Base-by-base conservation (phyloP, 768 basidiomycete species). In the Rhodotorula sphaerocarpa region DNA sequence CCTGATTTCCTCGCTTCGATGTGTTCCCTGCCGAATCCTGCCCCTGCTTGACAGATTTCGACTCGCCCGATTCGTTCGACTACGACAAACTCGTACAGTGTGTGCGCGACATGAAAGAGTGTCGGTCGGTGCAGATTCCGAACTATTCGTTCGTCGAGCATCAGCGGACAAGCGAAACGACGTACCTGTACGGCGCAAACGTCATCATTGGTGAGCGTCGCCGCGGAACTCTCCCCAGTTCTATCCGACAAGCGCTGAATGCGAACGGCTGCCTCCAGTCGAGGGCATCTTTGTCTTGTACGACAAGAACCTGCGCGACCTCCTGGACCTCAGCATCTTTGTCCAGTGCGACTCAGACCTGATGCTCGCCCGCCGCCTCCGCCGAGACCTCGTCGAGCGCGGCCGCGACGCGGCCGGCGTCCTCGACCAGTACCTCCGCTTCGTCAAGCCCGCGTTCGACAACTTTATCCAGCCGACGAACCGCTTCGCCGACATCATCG, bases 271-370 rank as follows among this genome's bases (percentile, higher is more conserved):
- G 10, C 36, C 36, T 39, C 34, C 55, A 86, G 85, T 87, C 39
- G 93, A 96, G 73, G 93, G 93, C 11, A 93, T 97, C 60, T 85
- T 96, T 82, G 82, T 88, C 6, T 76, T 97, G 44, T 84, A 87
- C 53, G 89, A 95, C 70, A 82, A 88, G 14, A 78, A 75, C 23
- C 75, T 96, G 47, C 80, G 93, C 57, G 81, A 80, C 9, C 75
- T 97, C 50, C 93, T 96, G 71, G 95, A 99, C 75, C 80, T 99
- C 42, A 93, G 95, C 86, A 79, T 91, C 7, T 91, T 89, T 66
- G 90, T 91, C 11, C 88, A 93, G 57, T 74, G 73, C 62, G 91
- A 97, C 73, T 86, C 91, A 12, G 95, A 99, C 74, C 78, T 97
- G 27, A 99, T 99, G 95, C 84, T 99, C 51, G 90, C 93, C 2